Evolutionary conservation across 2,329 filamentous ascomycete genomes (phyloP).

Genomic region (Cercospora janseana): DNA sequence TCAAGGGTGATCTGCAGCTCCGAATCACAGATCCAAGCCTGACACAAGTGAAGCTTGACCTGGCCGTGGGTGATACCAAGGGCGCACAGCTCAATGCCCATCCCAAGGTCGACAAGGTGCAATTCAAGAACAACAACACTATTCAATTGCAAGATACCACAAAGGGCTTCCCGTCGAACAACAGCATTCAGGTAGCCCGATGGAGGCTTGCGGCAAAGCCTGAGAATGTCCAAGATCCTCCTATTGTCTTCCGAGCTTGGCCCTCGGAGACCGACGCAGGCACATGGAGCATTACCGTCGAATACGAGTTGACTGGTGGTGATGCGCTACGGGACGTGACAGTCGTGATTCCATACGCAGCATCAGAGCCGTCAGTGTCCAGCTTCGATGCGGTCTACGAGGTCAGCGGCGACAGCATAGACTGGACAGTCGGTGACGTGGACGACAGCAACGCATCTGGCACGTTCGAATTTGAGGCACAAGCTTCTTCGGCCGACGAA

Average conservation of each 20-base stretch:
- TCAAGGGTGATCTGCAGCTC: slow-evolving; percentile 89
- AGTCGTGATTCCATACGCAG: slow-evolving; percentile 82
- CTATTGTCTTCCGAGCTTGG: slow-evolving; percentile 97
- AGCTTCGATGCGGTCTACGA: slow-evolving; percentile 95
- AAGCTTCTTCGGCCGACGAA: slow-evolving; percentile 81
- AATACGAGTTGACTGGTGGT: slow-evolving; percentile 86
- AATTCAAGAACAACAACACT: slow-evolving; percentile 76
- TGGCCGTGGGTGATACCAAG: slow-evolving; percentile 72
- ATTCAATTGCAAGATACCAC: slow-evolving; percentile 88
- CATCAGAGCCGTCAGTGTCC: slow-evolving; percentile 80
- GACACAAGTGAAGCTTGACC: slow-evolving; percentile 84
- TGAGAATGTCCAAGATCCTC: slow-evolving; percentile 76
- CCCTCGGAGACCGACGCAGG: slow-evolving; percentile 80
- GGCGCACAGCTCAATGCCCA: slow-evolving; percentile 92
- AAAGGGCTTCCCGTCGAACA: slow-evolving; percentile 92
- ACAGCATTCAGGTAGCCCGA: slow-evolving; percentile 85
- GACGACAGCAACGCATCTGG: slow-evolving; percentile 79
- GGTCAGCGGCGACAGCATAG: slow-evolving; percentile 84
- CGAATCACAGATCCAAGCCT: slow-evolving; percentile 84
- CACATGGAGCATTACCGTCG: slow-evolving; percentile 86
- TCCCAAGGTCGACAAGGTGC: slow-evolving; percentile 87
- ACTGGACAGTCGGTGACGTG: slow-evolving; percentile 88
- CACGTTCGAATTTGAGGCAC: slow-evolving; percentile 92
- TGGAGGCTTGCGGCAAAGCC: slow-evolving; percentile 84
- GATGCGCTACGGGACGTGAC: slow-evolving; percentile 79